These are phyloP conservation scores for Cystofilobasidium ferigula DNA, from an alignment of 768 basidiomycete genomes.

Conservation along the genomic window DNA sequence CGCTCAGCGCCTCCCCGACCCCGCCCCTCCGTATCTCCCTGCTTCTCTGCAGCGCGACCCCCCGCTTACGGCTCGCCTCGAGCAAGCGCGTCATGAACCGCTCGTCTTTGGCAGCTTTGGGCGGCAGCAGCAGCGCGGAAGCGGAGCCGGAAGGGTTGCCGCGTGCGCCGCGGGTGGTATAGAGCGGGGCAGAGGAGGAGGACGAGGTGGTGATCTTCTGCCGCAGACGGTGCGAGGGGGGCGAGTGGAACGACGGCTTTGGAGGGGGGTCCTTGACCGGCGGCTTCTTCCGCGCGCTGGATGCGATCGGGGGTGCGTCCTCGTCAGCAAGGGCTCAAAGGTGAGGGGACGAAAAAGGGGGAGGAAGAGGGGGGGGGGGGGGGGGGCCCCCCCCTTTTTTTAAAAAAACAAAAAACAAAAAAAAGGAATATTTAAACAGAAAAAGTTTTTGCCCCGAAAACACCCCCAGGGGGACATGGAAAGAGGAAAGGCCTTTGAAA, in stretches of 20 bases:
- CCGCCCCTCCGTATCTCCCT: background rate
- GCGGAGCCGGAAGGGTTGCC: background rate
- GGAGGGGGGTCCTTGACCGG: background rate
- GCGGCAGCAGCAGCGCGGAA: background rate
- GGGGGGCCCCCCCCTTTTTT: too few species aligned
- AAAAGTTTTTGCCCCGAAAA: too few species aligned
- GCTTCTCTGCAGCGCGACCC: background rate
- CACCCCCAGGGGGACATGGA: too few species aligned
- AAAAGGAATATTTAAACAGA: too few species aligned
- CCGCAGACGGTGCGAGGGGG: background rate
- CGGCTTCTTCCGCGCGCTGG: background rate
- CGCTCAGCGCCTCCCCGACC: background rate
- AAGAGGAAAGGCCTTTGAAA: too few species aligned
- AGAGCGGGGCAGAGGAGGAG: background rate
- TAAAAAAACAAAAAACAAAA: too few species aligned
- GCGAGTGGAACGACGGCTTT: background rate
- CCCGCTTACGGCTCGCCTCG: background rate
- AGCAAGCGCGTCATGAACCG: background rate
- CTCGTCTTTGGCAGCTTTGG: background rate
- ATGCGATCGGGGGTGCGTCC: background rate
- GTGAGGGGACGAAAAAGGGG: too few species aligned
- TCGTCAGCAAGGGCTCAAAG: background rate
- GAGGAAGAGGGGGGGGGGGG: too few species aligned
- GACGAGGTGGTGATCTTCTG: background rate
- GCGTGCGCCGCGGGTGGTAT: background rate